Percentiles rank a stretch among this genome's conserved stretches.
phyloP scores from a whole-genome alignment of 73 alveolate species.

The Tetrahymena borealis region DNA sequence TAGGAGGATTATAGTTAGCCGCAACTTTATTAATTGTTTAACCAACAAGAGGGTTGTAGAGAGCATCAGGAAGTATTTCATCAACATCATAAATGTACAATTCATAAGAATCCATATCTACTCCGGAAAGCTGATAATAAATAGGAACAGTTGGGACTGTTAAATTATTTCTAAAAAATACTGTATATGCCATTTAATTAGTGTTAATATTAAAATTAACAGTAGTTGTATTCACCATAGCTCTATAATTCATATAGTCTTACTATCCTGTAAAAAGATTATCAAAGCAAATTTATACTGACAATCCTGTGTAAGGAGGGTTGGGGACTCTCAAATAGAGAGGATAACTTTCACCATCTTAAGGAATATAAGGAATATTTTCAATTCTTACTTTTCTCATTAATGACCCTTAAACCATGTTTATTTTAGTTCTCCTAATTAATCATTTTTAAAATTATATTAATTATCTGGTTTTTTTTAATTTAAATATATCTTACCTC shows the following conservation, averaged over 20 bases:
- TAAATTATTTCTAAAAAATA: slow-evolving; percentile 10
- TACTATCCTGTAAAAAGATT: slow-evolving; percentile 7
- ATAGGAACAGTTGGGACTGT: slow-evolving; percentile 7
- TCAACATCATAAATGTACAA: background rate
- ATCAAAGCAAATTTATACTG: slow-evolving; percentile 12
- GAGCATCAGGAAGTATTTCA: background rate
- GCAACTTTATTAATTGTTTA: slow-evolving; percentile 14
- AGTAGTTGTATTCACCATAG: background rate
- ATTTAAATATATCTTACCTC: background rate
- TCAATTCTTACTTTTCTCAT: slow-evolving; percentile 14
- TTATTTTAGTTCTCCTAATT: slow-evolving; percentile 2
- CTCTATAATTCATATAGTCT: background rate
- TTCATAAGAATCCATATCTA: background rate
- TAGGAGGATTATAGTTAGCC: background rate
- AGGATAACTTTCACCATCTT: slow-evolving; percentile 37
- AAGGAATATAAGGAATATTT: slow-evolving; percentile 31
- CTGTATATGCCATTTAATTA: background rate
- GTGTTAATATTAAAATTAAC: slow-evolving; percentile 3
- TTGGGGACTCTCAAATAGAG: slow-evolving; percentile 18
- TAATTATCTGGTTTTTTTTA: too few species aligned
- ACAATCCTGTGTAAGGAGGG: slow-evolving; percentile 26
- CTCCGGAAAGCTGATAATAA: slow-evolving; percentile 2
- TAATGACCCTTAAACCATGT: slow-evolving; percentile 33
- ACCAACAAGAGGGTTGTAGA: slow-evolving; percentile 10
- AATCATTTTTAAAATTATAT: too few species aligned